A percentile compares a stretch with the other conserved stretches of the same genome.
Evolutionary conservation across 768 basidiomycete species (phyloP).

Genomic region (Hemileccinum impolitum): DNA sequence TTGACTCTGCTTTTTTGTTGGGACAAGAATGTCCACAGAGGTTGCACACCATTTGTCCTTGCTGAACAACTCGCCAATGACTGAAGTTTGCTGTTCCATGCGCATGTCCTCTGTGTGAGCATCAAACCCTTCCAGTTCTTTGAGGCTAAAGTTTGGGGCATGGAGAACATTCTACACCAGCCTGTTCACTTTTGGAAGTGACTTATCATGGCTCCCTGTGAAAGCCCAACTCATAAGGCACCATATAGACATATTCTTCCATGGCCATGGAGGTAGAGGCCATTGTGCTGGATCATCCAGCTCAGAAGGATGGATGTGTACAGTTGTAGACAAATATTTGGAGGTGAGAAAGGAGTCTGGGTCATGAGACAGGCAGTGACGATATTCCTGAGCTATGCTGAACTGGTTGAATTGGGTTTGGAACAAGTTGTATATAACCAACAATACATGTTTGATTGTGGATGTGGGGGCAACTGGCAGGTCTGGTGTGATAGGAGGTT

Average conservation of each 20-base stretch:
- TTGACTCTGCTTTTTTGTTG: background rate
- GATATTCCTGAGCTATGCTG: background rate
- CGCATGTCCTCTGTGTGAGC: background rate
- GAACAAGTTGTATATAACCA: background rate
- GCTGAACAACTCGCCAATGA: background rate
- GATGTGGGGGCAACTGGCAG: too few relatives aligned
- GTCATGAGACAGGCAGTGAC: background rate
- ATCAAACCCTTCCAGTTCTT: slow-evolving; percentile 3
- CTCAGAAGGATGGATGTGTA: too few relatives aligned
- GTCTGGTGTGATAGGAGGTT: too few relatives aligned
- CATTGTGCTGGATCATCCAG: background rate
- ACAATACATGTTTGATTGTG: too few relatives aligned
- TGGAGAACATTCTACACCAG: background rate
- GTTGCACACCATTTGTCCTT: background rate
- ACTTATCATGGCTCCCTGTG: slow-evolving; percentile 2
- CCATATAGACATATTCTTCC: slow-evolving; percentile 11
- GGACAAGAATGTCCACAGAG: background rate
- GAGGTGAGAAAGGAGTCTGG: background rate
- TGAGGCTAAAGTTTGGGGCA: slow-evolving; percentile 2
- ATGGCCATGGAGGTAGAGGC: slow-evolving; percentile 16
- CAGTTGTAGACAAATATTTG: background rate
- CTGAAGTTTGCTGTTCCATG: background rate
- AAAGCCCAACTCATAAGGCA: slow-evolving; percentile 4
- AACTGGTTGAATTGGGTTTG: background rate
- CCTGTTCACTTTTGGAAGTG: background rate